Percentiles rank a stretch among this genome's conserved stretches.
Evolutionary conservation across 768 basidiomycete genomes (phyloP).

Genomic region (Russula ochroleuca): DNA sequence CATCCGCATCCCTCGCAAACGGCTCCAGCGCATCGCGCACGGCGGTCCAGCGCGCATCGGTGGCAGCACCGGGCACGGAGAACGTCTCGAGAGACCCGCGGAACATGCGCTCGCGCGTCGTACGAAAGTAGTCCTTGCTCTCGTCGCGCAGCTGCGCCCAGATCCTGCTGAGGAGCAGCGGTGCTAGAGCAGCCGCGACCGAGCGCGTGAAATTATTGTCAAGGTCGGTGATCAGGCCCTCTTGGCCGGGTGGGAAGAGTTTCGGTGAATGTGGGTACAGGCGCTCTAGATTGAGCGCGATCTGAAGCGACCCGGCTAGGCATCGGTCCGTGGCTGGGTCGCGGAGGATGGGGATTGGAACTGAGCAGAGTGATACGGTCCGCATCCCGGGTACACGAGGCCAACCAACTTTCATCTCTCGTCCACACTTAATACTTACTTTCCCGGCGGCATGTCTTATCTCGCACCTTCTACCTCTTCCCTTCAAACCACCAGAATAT

Average conservation of each 20-base stretch:
- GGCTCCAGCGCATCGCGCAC: constrained; percentile 36
- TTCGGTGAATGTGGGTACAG: constrained; percentile 41
- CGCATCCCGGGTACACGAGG: no score
- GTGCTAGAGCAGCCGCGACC: constrained; percentile 1
- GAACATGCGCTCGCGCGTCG: constrained; percentile 35
- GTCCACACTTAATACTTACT: no score
- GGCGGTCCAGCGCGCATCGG: constrained; percentile 37
- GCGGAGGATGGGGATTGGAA: constrained; percentile 45
- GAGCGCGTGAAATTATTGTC: constrained; percentile 28
- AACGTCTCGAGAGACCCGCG: constrained; percentile 40
- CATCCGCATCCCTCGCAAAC: constrained; percentile 25
- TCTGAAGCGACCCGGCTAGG: constrained; percentile 42
- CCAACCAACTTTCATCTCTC: no score
- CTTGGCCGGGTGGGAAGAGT: constrained; percentile 35
- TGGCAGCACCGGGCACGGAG: constrained; percentile 33
- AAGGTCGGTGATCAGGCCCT: constrained; percentile 29
- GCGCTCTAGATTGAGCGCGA: constrained; percentile 47
- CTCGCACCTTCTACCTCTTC: no score
- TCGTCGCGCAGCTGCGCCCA: constrained; percentile 33
- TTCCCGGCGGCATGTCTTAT: no score
- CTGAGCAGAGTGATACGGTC: no score
- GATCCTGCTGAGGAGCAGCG: constrained; percentile 17
- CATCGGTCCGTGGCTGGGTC: constrained; percentile 38
- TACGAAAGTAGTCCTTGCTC: constrained; percentile 41
- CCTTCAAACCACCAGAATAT: no score